Evolutionary conservation across 352 stramenopile species (phyloP), one percentile per base, ranked within the genome.

Genomic region (Pythium aphanidermatum): DNA sequence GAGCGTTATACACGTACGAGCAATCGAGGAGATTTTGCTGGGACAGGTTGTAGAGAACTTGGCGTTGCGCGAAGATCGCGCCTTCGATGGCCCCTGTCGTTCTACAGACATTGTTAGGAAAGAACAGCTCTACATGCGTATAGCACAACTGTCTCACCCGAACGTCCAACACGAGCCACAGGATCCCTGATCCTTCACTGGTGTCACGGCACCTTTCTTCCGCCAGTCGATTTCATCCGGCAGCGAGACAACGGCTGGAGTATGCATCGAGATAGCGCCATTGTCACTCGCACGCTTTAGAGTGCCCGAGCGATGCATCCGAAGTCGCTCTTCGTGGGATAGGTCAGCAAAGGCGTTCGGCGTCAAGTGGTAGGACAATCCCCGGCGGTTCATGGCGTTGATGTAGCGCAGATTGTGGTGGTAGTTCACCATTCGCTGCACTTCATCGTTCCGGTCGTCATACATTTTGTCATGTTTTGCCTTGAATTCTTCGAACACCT

Each of bases 151-250:
- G 12, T n/a, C 31, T 26, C 56, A 86, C 76, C 74, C 75, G 58
- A 95, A 97, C 11, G 83, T 93, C 89, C 89, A 97, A 74, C 89
- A 96, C 26, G 84, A 96, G 14, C 89, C 89, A 31, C 89, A 97
- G 37, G 74, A 74, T 27, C 85, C 87, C 65, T 97, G 89, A 53
- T 96, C 83, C 38, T 96, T 96, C 42, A 96, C 83, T 3, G 79
- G 77, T 3, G 82, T 95, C 26, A 96, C 86, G 2, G 83, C 85
- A 19, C 83, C 83, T 36, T 91, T 86, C 45, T 58, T 66, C 14
- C 82, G 76, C 88, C 88, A 97, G 41, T 97, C 86, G 34, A 88
- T 74, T 40, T 88, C 80, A n/a, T 74, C 71, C 0, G 81, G 70
- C 1, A 80, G 48, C 4, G 51, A 34, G 13, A 74, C 45, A 19